Conservation (phyloP, 1,139 yeast genomes). For the Pichia inconspicua region DNA sequence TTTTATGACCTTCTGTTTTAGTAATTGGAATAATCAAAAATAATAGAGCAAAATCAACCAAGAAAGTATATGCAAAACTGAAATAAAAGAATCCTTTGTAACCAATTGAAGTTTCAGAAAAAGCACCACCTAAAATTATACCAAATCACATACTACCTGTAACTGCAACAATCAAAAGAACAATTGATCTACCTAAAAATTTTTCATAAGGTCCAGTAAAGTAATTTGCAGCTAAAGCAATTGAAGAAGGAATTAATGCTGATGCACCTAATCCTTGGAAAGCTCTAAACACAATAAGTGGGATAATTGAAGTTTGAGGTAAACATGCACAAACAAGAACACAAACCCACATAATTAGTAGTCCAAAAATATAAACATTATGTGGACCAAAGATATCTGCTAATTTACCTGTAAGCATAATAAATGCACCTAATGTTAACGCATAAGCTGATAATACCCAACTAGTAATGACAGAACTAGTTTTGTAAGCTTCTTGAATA, state of each 20-base stretch:
- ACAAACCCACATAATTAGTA: constrained; percentile 20
- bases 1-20: constrained; percentile 15
- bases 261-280: constrained; percentile 35
- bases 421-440: constrained; percentile 31
- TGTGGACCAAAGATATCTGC: constrained; percentile 32
- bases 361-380: constrained; percentile 22
- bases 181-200: constrained; percentile 23
- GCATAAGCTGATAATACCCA: constrained; percentile 34
- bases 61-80: constrained; percentile 21
- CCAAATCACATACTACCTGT: constrained; percentile 29
- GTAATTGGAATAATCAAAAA: constrained; percentile 24
- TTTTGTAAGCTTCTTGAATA: constrained; percentile 22
- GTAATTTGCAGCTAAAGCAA: constrained; percentile 28
- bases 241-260: constrained; percentile 29
- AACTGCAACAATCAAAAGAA: constrained; percentile 21
- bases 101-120: constrained; percentile 27
- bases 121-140: constrained; percentile 32
- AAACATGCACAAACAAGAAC: constrained; percentile 27
- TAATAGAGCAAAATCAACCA: constrained; percentile 14
- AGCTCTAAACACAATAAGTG: constrained; percentile 31
- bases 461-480: constrained; percentile 21
- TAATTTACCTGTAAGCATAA: constrained; percentile 31
- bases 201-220: constrained; percentile 20
- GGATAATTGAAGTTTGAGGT: constrained; percentile 24
- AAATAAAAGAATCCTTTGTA: constrained; percentile 29